Base-by-base conservation (phyloP, 1,284 basidiomycete species). In the Moesziomyces globuligerus region DNA sequence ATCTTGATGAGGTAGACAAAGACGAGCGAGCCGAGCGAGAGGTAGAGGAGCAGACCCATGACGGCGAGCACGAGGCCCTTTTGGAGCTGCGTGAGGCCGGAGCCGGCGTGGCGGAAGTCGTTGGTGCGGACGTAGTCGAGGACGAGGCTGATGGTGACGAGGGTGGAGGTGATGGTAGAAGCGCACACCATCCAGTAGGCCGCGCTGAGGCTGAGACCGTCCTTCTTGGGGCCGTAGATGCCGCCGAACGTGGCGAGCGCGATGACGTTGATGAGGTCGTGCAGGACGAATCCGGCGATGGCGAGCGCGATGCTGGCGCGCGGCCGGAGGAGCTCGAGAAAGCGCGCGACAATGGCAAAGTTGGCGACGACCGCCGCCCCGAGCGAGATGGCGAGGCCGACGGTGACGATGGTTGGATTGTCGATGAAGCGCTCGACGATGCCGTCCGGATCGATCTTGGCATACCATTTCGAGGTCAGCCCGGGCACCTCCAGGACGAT, bases 121-220 rank as follows among this genome's bases (percentile, higher is more conserved):
- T 87, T 85, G 0, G 89, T 91, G 15, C 80, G 40, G 17, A 69
- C 47, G 38, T 72, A 78, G 65, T 93, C 91, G 50, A 85, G 80
- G 10, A 91, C 85, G 2, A 94, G 84, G 0, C 89, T 90, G 41
- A 89, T 64, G 70, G 91, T 93, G 11, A 89, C 90, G 49, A 89
- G 81, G 0, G 87, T 83, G 0, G 90, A 90, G 0, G 87, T 87
- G 13, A 88, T 84, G 0, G 91, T 93, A 0, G 90, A 90, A 70
- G 90, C 91, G 8, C 91, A 84, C 0, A 89, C 90, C 83, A 91
- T 87, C 91, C 91, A 94, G 78, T 89, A 93, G 0, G 90, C 86
- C 15, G 64, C 74, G 11, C 55, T 61, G 20, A 69, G 61, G 20
- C 62, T 74, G 58, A 88, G 90, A 50, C 90, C 89, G 71, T 89